Evolutionary conservation across 2,329 filamentous ascomycete genomes (phyloP), one percentile per base, ranked within the genome.

Genomic region (Colletotrichum musae): DNA sequence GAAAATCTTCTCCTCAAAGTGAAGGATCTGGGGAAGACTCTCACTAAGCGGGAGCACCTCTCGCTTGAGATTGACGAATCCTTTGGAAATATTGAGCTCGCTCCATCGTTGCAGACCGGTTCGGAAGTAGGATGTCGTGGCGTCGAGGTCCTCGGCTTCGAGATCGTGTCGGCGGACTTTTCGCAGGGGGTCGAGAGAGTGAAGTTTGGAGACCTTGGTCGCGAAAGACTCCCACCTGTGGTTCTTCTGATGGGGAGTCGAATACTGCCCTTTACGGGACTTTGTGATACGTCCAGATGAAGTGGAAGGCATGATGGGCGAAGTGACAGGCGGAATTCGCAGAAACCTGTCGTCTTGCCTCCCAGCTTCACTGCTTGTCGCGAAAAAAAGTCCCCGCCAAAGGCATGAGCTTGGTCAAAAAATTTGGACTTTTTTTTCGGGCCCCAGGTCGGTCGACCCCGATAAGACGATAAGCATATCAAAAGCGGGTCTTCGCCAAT

Each of bases 201-300:
- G 96, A 77, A 98, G 89, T 80, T 95, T 96, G 72, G 93, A 90
- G 79, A 98, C 93, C 80, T 97, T 96, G 77, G 92, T 89, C 69
- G 92, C 93, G 82, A 98, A 98, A 71, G 93, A 92, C 82, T 98
- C 93, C 89, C 94, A 98, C 78, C 93, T 89, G 82, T 98, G 94
- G 60, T 94, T 92, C 77, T 94, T 95, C 71, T 92, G 91, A 74
- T 94, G 93, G 58, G 86, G 85, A 28, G 94, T 97, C 72, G 87
- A 87, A 71, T 87, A 87, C 78, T 93, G 94, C 72, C 87, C 87
- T 82, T 92, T 93, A 74, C 86, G 87, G 80, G 88, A 87, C 86
- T 93, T 92, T 75, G 86, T 83, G 77, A 93, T 92, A 77, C 89
- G 88, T 73, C 91, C 90, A 68, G 91, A 90, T 48, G 86, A 86